Percentiles rank a stretch among this genome's conserved stretches.
These are phyloP conservation scores for Rhodofomes roseus DNA, from an alignment of 1,284 basidiomycete genomes.

Conservation along the genomic window DNA sequence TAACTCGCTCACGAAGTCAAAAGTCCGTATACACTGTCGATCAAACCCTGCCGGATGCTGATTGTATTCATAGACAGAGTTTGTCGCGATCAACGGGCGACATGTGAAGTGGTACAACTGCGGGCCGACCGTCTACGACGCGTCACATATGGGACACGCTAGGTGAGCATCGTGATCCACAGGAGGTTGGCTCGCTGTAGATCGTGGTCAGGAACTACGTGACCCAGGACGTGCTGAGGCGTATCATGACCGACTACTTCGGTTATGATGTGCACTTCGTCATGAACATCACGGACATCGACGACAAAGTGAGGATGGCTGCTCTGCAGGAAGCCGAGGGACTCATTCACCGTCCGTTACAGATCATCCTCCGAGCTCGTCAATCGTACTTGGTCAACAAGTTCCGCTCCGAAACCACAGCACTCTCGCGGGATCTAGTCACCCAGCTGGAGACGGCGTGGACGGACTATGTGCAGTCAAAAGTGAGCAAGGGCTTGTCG, in stretches of 20 bases:
- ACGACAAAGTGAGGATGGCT: constrained; percentile 83
- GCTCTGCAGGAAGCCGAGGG: not conserved
- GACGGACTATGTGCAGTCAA: constrained; percentile 59
- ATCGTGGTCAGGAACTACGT: constrained; percentile 78
- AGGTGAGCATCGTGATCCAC: constrained; percentile 48
- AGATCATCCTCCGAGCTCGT: constrained; percentile 91
- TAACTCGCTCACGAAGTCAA: constrained; percentile 92
- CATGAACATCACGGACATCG: constrained; percentile 99
- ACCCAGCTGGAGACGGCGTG: constrained; percentile 61
- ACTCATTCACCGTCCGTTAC: constrained; percentile 4
- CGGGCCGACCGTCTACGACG: constrained; percentile 99
- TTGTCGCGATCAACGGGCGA: constrained; percentile 77
- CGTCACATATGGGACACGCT: constrained; percentile 98
- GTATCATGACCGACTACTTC: constrained; percentile 95
- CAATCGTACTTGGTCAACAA: constrained; percentile 79
- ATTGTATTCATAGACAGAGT: constrained; percentile 58
- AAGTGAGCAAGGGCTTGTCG: constrained; percentile 55
- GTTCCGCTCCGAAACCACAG: constrained; percentile 54
- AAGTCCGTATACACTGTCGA: constrained; percentile 48
- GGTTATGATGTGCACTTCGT: constrained; percentile 98
- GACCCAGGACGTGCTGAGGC: constrained; percentile 92
- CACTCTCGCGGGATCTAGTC: constrained; percentile 58
- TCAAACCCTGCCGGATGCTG: constrained; percentile 9
- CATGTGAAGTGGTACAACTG: constrained; percentile 99
- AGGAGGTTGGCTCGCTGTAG: not conserved